Base-by-base conservation (phyloP, 2,329 filamentous ascomycete genomes). In the Ilyonectria sp. region DNA sequence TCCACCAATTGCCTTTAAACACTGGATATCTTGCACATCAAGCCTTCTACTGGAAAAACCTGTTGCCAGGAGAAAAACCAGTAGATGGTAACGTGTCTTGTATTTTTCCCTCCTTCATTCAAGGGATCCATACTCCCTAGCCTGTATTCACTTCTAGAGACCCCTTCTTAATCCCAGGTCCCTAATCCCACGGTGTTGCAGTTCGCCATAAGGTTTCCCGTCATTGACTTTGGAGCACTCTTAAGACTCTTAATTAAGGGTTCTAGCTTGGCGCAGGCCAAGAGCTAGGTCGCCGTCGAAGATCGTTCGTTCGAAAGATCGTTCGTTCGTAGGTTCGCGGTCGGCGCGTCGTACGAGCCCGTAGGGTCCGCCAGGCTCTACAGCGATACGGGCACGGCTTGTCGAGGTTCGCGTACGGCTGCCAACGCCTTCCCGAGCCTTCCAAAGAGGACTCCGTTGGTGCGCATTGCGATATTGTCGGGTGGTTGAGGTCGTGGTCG, bases 271-370 rank as follows among this genome's bases (percentile, higher is more conserved):
- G 47, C 47, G 47, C 15, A 21, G 29, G 47, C 47, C 47, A 50
- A 50, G 19, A 19, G 47, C 47, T 50, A 50, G 47, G 47, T 29
- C 47, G 47, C 47, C 47, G 47, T 50, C 29, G 47, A 50, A 26
- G 15, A 46, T 46, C 23, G 23, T 23, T 23, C 23, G 23, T 35
- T 4, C 13, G 9, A 35, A 35, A 40, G 35, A 40, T 40, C 35
- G 35, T 40, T 23, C 23, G 23, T 23, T 23, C 23, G 23, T 23
- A 23, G 23, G 23, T 23, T 23, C 3, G 35, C 35, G 35, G 11
- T 13, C 11, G 35, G 35, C 17, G 35, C 11, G 11, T 40, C 35
- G 11, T 40, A 15, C 35, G 35, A 40, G 9, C 11, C 10, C 17
- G 10, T 40, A 40, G 35, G 35, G 17, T 40, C 35, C 35, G 35